A percentile compares a stretch with the other conserved stretches of the same genome.
phyloP scores from a whole-genome alignment of 208 protist genomes.

The Entamoeba nuttalli region DNA sequence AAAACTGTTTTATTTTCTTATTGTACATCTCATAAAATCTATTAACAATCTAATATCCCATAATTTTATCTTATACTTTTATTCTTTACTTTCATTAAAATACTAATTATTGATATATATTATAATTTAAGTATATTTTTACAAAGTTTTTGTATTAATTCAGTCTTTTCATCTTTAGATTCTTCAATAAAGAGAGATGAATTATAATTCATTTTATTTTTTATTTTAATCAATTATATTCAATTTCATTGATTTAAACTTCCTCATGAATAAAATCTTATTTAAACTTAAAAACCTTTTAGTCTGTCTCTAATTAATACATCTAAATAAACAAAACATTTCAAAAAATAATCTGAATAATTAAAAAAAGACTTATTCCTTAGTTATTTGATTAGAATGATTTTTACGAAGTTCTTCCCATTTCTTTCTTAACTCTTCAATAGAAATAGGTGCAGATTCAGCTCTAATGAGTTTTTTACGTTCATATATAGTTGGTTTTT shows the following conservation, averaged over 20 bases:
- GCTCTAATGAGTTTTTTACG: background rate
- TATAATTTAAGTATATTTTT: background rate
- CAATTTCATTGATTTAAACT: too few species aligned
- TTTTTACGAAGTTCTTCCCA: background rate
- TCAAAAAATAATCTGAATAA: too few species aligned
- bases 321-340: too few species aligned
- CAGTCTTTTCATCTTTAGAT: background rate
- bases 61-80: background rate
- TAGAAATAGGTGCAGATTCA: background rate
- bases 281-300: too few species aligned
- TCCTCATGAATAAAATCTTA: too few species aligned
- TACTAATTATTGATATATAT: background rate
- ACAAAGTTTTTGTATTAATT: background rate
- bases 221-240: too few species aligned
- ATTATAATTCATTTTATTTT: too few species aligned
- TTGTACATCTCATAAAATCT: background rate
- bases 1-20: background rate
- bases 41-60: background rate
- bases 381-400: background rate
- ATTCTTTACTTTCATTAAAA: background rate
- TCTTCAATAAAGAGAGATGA: background rate
- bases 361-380: too few species aligned
- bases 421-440: background rate
- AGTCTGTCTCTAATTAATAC: too few species aligned
- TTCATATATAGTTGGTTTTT: background rate